Evolutionary conservation across 495 filamentous ascomycete genomes (phyloP), one percentile per base, ranked within the genome.

Genomic region (Neurospora sp.): DNA sequence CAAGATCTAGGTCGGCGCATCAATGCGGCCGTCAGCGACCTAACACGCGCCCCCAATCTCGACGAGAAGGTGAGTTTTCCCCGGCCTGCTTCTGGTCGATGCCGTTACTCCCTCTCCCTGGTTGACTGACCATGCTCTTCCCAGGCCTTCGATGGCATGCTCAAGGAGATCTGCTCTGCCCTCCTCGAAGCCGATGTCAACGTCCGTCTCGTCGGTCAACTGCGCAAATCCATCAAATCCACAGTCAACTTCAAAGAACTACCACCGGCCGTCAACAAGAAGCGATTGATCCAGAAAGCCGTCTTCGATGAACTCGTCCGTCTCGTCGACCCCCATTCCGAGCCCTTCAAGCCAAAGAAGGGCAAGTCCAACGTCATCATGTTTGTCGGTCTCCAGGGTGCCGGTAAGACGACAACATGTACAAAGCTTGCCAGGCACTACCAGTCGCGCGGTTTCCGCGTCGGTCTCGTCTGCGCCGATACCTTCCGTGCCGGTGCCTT

Each of bases 1-100:
- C 94, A 97, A 90, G 96, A 98, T 88, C 87, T 99, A 35, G 96
- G 96, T 75, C 93, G 95, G 88, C 96, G 96, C 81, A 98, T 99
- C 81, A 98, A 97, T 82, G 89, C 93, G 85, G 96, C 96, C 76
- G 92, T 99, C 80, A 93, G 90, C 76, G 95, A 98, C 83, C 87
- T 98, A 76, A 97, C 96, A 53, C 87, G 96, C 75, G 93, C 94
- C 9, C 91, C 89, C 71, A 98, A 94, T 79, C 89, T 98, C 72
- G 95, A 97, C 76, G 96, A 99, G 85, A 98, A 98, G 92, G 94
- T 92, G 77, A 73, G 82, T 22, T 71, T 73, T 53, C 4, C 16
- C 16, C 16, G 3, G 18, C 12, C 37, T 20, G 14, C n/a, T 39
- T 39, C 27, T 38, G 10, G 35, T 31, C 35, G 5, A 10, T 0